Percentiles rank a stretch among this genome's conserved stretches.
Evolutionary conservation across 2,329 filamentous ascomycete species (phyloP).

Genomic region (Paecilomyces variotii): DNA sequence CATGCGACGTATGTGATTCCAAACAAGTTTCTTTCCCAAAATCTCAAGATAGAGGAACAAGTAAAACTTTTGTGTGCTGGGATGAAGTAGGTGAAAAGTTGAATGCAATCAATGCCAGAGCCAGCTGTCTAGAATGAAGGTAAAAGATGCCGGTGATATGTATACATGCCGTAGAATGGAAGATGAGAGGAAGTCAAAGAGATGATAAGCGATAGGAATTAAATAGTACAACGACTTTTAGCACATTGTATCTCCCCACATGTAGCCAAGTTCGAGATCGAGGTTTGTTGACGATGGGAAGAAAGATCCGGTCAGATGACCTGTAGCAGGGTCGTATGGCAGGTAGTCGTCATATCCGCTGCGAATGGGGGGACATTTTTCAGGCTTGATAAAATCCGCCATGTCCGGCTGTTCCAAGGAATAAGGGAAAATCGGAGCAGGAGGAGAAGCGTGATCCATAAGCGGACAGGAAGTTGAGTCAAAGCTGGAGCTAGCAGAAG

Average conservation of each 20-base stretch:
- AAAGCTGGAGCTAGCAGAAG: slow-evolving; percentile 8
- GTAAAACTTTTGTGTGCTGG: not conserved
- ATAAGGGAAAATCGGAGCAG: slow-evolving; percentile 6
- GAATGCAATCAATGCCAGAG: not conserved
- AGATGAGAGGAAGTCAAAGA: no score
- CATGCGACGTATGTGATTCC: not conserved
- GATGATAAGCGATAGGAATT: not conserved
- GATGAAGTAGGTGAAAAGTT: not conserved
- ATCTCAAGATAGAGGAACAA: not conserved
- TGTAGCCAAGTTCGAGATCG: slow-evolving; percentile 24
- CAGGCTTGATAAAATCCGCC: slow-evolving; percentile 20
- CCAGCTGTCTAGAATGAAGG: not conserved
- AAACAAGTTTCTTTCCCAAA: not conserved
- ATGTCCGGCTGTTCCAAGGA: slow-evolving; percentile 17
- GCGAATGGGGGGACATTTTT: slow-evolving; percentile 15
- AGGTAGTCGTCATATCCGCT: slow-evolving; percentile 22
- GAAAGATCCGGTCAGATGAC: slow-evolving; percentile 30
- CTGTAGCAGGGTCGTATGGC: slow-evolving; percentile 27
- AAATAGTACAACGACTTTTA: not conserved
- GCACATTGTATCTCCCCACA: slow-evolving; percentile 20
- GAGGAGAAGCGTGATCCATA: slow-evolving; percentile 15
- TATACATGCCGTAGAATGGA: not conserved
- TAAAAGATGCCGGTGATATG: not conserved
- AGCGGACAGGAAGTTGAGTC: slow-evolving; percentile 16
- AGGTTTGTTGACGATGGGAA: slow-evolving; percentile 23